A percentile compares a stretch with the other conserved stretches of the same genome.
Evolutionary conservation across 495 filamentous ascomycete genomes (phyloP).

Genomic region (Penicillium longicatenatum): DNA sequence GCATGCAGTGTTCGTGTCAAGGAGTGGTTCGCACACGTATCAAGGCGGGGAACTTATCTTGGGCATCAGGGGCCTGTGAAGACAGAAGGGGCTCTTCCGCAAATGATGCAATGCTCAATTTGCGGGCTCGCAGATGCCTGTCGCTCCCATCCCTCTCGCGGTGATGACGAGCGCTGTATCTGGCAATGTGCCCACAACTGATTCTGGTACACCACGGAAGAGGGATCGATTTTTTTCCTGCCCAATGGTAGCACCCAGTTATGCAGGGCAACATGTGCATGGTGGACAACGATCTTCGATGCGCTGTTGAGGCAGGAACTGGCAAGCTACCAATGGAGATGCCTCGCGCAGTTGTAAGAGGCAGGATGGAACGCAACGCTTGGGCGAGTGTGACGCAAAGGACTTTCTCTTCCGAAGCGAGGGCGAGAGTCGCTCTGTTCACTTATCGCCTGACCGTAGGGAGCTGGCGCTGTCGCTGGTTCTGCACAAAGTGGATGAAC

Average conservation of each 20-base stretch:
- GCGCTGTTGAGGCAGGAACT: not conserved
- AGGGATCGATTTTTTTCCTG: not conserved
- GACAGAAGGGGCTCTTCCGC: not conserved
- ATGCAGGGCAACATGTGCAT: not conserved
- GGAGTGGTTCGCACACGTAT: no score
- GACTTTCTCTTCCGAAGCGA: not conserved
- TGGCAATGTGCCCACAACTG: not conserved
- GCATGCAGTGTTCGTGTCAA: no score
- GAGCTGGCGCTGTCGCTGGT: not conserved
- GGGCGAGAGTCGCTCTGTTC: not conserved
- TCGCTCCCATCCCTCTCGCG: not conserved
- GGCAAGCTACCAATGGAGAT: constrained; percentile 3
- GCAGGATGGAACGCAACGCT: not conserved
- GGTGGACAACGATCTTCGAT: not conserved
- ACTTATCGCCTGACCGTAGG: not conserved
- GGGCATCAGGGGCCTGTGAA: constrained; percentile 1
- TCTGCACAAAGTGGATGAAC: not conserved
- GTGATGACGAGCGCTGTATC: not conserved
- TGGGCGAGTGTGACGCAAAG: not conserved
- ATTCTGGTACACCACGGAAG: not conserved
- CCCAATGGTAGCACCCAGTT: not conserved
- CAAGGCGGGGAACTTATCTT: constrained; percentile 6
- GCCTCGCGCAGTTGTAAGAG: not conserved
- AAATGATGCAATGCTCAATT: constrained; percentile 2
- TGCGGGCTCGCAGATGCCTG: not conserved